phyloP scores from a whole-genome alignment of 2,329 filamentous ascomycete species.

The Cadophora sp. region DNA sequence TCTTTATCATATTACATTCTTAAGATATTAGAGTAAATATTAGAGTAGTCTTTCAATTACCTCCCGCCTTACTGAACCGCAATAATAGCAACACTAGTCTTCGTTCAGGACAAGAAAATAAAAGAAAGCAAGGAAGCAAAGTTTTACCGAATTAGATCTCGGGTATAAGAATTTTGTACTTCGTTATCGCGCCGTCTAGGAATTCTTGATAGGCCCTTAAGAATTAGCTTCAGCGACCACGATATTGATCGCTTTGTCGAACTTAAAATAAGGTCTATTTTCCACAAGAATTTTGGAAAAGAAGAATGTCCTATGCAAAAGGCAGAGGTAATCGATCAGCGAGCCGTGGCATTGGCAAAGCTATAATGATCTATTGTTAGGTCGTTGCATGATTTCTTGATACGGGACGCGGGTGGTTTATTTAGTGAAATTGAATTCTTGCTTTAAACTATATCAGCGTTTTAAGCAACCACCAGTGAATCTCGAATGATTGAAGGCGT shows the following conservation, averaged over 20 bases:
- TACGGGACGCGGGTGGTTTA: neutral
- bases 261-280: slow-evolving; percentile 19
- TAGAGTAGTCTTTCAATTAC: slow-evolving; percentile 18
- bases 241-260: slow-evolving; percentile 19
- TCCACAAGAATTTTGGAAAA: slow-evolving; percentile 13
- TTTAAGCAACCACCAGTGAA: neutral
- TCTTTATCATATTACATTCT: slow-evolving; percentile 20
- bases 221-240: slow-evolving; percentile 11
- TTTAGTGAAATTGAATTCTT: neutral
- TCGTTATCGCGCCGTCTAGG: neutral
- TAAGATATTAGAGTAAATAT: slow-evolving; percentile 19
- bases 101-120: slow-evolving; percentile 17
- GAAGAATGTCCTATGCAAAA: neutral
- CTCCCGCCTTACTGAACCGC: slow-evolving; percentile 4
- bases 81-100: slow-evolving; percentile 15
- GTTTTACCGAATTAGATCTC: slow-evolving; percentile 21
- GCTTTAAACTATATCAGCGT: neutral
- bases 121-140: slow-evolving; percentile 21
- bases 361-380: neutral
- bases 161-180: slow-evolving; percentile 18
- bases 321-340: too few species aligned
- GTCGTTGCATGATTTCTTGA: neutral
- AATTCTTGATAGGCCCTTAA: slow-evolving; percentile 18
- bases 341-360: neutral
- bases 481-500: neutral